A percentile compares a stretch with the other conserved stretches of the same genome.
These are phyloP conservation scores for Auricularia cornea DNA, from an alignment of 768 basidiomycete species.

Conservation along the genomic window DNA sequence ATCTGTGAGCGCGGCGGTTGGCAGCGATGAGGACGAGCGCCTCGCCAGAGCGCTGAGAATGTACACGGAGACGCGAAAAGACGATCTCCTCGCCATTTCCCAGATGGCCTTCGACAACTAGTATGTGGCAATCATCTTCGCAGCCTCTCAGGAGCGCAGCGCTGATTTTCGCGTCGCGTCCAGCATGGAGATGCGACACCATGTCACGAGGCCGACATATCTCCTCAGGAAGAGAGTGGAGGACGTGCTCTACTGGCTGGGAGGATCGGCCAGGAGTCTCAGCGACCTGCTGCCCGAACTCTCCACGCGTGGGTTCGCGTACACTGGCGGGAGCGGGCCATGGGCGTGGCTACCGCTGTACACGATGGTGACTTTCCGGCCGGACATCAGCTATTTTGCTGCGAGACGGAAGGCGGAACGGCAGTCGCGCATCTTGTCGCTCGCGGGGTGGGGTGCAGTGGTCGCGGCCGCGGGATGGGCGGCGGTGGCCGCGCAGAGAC, in stretches of 20 bases:
- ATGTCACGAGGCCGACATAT: conserved; percentile 75
- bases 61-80: conserved; percentile 77
- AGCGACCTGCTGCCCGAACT: conserved; percentile 35
- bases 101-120: conserved; percentile 96
- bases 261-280: conserved; percentile 26
- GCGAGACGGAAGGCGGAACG: conserved; percentile 60
- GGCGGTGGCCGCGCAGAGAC: neutral
- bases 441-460: conserved; percentile 35
- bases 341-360: conserved; percentile 88
- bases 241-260: conserved; percentile 36
- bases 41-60: conserved; percentile 59
- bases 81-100: conserved; percentile 84
- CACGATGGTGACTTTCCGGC: conserved; percentile 96
- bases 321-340: conserved; percentile 22
- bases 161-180: neutral
- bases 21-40: conserved; percentile 38
- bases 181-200: conserved; percentile 92
- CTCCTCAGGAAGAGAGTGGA: conserved; percentile 74
- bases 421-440: conserved; percentile 58
- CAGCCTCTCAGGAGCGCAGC: neutral
- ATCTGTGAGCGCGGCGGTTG: conserved; percentile 6
- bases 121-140: conserved; percentile 42
- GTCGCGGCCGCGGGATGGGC: neutral
- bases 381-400: conserved; percentile 85
- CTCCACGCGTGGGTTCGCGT: neutral